Conservation (phyloP, 306 rosid genomes). For the Dryas drummondii region DNA sequence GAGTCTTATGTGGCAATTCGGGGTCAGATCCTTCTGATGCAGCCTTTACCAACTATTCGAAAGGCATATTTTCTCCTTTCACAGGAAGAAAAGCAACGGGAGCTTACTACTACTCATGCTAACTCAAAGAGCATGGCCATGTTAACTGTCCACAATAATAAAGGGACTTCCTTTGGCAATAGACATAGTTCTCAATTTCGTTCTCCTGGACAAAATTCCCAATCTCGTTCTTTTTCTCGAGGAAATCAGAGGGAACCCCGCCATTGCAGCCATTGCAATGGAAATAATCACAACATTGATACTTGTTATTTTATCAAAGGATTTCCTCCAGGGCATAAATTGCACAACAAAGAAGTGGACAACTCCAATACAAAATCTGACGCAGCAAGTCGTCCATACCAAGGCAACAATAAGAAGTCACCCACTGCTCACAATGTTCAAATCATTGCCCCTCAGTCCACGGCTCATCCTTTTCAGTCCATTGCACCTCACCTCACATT, state of each 20-base stretch:
- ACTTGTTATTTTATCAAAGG: background rate
- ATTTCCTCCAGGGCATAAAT: background rate
- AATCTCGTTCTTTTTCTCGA: no score
- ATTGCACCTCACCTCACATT: background rate
- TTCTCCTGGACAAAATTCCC: no score
- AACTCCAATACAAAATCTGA: no score
- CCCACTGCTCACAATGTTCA: background rate
- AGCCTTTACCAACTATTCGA: background rate
- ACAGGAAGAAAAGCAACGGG: background rate
- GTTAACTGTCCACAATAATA: no score
- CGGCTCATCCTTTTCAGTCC: background rate
- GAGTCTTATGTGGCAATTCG: background rate
- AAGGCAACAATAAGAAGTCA: background rate
- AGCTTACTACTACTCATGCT: no score
- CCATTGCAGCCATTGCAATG: no score
- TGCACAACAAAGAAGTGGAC: background rate
- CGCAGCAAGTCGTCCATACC: background rate
- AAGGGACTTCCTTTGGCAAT: no score
- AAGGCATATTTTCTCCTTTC: background rate
- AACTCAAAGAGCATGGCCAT: no score
- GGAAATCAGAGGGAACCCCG: no score
- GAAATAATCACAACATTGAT: background rate
- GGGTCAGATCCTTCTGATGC: background rate
- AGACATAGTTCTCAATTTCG: no score
- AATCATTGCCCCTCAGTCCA: accelerated